Evolutionary conservation across 2,329 filamentous ascomycete genomes (phyloP).

Genomic region (Mariannaea sp.): DNA sequence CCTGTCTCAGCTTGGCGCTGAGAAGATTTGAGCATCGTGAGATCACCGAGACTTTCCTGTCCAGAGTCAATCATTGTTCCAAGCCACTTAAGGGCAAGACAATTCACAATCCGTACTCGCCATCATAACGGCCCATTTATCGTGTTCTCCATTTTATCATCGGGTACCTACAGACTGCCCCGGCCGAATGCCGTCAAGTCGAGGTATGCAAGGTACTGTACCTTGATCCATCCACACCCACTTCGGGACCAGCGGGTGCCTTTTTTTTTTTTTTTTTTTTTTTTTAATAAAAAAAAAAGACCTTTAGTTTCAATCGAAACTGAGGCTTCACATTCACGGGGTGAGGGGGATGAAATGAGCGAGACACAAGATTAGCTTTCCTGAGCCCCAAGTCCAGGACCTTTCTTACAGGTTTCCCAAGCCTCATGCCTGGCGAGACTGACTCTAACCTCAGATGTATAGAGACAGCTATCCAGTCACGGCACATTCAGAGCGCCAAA

Average conservation of each 20-base stretch:
- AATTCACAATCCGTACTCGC: conserved; percentile 2
- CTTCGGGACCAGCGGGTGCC: too few species aligned
- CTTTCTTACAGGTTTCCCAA: conserved; percentile 2
- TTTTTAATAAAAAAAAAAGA: too few species aligned
- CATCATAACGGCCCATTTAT: neutral
- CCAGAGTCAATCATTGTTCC: neutral
- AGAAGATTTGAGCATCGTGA: neutral
- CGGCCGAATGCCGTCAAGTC: neutral
- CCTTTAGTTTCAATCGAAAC: too few species aligned
- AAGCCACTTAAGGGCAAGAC: conserved; percentile 2
- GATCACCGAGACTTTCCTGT: conserved; percentile 1
- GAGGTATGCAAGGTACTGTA: neutral
- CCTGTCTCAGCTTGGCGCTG: neutral
- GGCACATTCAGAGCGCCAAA: conserved; percentile 8
- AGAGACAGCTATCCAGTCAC: conserved; percentile 3
- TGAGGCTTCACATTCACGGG: too few species aligned
- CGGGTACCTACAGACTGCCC: neutral
- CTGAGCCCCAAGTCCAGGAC: too few species aligned
- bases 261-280: too few species aligned
- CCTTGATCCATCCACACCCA: neutral
- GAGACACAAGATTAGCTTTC: too few species aligned
- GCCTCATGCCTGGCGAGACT: conserved; percentile 8
- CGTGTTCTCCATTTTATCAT: neutral
- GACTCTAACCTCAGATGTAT: neutral
- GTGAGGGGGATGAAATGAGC: too few species aligned